Percentiles rank a stretch among this genome's conserved stretches.
Evolutionary conservation across 495 filamentous ascomycete species (phyloP).

Genomic region (Penicillium psychrofluorescens): DNA sequence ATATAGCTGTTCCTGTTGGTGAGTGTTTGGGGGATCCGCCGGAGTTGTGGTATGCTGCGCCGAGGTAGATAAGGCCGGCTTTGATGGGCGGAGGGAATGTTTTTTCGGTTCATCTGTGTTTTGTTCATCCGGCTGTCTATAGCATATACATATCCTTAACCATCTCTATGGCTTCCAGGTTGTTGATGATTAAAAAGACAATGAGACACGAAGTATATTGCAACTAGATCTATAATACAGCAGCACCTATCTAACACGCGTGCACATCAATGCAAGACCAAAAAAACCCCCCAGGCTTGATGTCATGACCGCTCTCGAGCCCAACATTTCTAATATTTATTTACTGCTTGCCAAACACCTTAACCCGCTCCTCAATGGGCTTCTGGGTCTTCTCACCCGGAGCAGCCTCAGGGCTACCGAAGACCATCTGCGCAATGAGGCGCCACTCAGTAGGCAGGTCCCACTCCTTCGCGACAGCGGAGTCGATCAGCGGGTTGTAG

Average conservation of each 20-base stretch:
- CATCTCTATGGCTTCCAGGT: too few species aligned
- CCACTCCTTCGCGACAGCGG: slow-evolving; percentile 34
- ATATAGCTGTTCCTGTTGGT: slow-evolving; percentile 60
- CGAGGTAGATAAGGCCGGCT: background rate
- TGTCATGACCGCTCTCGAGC: too few species aligned
- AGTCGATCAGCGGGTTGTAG: slow-evolving; percentile 46
- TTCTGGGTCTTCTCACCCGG: slow-evolving; percentile 29
- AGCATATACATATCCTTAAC: background rate
- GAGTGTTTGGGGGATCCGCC: slow-evolving; percentile 63
- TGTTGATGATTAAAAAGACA: too few species aligned
- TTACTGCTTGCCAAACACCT: slow-evolving; percentile 23
- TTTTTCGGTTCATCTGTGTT: background rate
- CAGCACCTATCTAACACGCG: too few species aligned
- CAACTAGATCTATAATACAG: background rate
- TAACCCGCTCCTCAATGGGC: slow-evolving; percentile 32
- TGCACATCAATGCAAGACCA: too few species aligned
- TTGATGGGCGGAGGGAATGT: background rate
- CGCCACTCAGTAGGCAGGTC: slow-evolving; percentile 40
- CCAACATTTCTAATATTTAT: background rate
- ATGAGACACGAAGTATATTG: background rate
- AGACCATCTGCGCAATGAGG: slow-evolving; percentile 45
- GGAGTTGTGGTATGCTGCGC: slow-evolving; percentile 55
- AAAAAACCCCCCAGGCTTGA: too few species aligned
- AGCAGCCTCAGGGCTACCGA: slow-evolving; percentile 34
- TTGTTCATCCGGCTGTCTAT: background rate